Conservation (phyloP, 441 rosid species). For the Brassica balearica region DNA sequence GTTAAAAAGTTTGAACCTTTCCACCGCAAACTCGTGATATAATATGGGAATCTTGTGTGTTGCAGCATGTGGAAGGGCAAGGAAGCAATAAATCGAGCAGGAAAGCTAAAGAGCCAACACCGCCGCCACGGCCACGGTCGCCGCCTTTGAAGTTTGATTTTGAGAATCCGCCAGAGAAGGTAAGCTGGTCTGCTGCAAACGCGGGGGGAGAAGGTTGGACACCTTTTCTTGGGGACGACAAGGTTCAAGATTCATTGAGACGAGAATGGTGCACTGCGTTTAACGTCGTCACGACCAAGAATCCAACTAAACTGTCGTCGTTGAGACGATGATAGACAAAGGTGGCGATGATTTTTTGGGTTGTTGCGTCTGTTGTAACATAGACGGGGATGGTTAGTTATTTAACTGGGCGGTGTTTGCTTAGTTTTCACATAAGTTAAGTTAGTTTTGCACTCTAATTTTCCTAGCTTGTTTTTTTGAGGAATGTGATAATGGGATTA, state of each 20-base stretch:
- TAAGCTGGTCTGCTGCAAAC: too few relatives aligned
- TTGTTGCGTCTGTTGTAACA: conserved; percentile 12
- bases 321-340: conserved; percentile 2
- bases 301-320: conserved; percentile 34
- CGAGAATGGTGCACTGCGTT: conserved; percentile 66
- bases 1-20: conserved; percentile 31
- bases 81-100: too few relatives aligned
- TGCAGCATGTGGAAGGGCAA: too few relatives aligned
- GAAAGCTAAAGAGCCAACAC: too few relatives aligned
- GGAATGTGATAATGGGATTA: conserved; percentile 6
- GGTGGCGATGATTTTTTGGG: not conserved
- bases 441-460: not conserved
- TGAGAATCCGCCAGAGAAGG: too few relatives aligned
- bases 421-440: conserved; percentile 13
- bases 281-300: conserved; percentile 39
- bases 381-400: not conserved
- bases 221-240: conserved; percentile 51
- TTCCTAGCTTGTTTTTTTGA: not conserved
- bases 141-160: too few relatives aligned
- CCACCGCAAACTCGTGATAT: too few relatives aligned
- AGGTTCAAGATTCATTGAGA: conserved; percentile 54
- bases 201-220: conserved; percentile 49
- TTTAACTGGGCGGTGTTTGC: not conserved
- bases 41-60: too few relatives aligned
- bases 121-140: too few relatives aligned